Percentiles rank a stretch among this genome's conserved stretches.
These are phyloP conservation scores for Samsoniella hepiali DNA, from an alignment of 2,329 filamentous ascomycete genomes.

Conservation along the genomic window DNA sequence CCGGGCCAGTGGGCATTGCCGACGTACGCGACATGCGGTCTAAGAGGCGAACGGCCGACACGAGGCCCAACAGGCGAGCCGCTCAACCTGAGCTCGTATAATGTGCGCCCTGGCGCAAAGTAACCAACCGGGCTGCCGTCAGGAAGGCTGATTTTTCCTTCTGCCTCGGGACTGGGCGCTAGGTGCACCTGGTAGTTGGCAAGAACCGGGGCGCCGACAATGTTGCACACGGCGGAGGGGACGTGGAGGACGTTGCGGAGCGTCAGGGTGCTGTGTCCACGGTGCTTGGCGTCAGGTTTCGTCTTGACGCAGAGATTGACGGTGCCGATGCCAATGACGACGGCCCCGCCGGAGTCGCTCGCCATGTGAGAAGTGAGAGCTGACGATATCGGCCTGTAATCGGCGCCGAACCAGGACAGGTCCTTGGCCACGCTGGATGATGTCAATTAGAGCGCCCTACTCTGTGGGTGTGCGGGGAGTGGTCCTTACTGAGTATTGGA, in stretches of 20 bases:
- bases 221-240: constrained; percentile 11
- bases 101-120: neutral
- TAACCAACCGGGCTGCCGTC: neutral
- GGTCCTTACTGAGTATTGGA: neutral
- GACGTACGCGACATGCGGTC: neutral
- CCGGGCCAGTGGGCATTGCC: neutral
- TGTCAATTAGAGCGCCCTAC: neutral
- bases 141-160: neutral
- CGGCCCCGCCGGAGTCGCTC: too few species aligned
- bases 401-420: neutral
- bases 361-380: too few species aligned
- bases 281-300: neutral
- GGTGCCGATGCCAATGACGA: neutral
- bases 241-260: constrained; percentile 15
- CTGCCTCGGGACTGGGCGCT: neutral
- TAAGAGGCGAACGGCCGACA: neutral
- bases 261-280: neutral
- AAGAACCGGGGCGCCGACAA: constrained; percentile 9
- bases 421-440: neutral
- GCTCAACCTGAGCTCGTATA: neutral
- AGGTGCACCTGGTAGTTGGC: neutral
- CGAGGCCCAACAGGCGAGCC: neutral
- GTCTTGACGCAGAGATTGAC: neutral
- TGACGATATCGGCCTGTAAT: neutral
- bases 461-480: neutral